Conservation (phyloP, 192 early-diverging fungal genomes). For the Helicostylum pulchrum region DNA sequence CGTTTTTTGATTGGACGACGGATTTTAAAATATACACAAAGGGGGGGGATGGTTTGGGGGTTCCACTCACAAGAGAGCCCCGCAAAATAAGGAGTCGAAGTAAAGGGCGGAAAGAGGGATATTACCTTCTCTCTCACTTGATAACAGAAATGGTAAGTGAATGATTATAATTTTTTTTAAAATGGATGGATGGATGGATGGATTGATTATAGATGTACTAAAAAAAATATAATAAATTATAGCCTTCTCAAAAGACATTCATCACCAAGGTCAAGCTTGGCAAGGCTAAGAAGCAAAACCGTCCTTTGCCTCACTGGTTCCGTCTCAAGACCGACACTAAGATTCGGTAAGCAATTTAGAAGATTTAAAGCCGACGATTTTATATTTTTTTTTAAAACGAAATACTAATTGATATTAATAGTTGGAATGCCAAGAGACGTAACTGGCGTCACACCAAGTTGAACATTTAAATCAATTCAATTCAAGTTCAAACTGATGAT, state of each 20-base stretch:
- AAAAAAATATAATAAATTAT: constrained; percentile 6
- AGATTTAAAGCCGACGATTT: not conserved
- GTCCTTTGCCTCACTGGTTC: constrained; percentile 97
- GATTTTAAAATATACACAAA: no score
- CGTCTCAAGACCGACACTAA: constrained; percentile 92
- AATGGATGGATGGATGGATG: constrained; percentile 24
- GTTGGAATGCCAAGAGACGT: constrained; percentile 99
- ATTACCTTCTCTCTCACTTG: constrained; percentile 28
- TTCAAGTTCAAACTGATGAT: not conserved
- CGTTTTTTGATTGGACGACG: no score
- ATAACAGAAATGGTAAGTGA: constrained; percentile 25
- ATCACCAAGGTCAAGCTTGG: constrained; percentile 95
- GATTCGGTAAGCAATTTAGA: constrained; percentile 58
- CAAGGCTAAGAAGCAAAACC: constrained; percentile 99
- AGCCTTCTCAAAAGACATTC: constrained; percentile 99
- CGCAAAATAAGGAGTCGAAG: not conserved
- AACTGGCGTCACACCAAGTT: constrained; percentile 99
- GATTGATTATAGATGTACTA: constrained; percentile 13
- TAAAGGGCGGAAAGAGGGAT: not conserved
- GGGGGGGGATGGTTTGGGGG: no score
- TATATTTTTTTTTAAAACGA: not conserved
- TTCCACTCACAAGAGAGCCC: no score
- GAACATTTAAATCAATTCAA: constrained; percentile 67
- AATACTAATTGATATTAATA: constrained; percentile 27
- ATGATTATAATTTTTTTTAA: not conserved